Base-by-base conservation (phyloP, 208 protist genomes). In the Crithidia expoeki region DNA sequence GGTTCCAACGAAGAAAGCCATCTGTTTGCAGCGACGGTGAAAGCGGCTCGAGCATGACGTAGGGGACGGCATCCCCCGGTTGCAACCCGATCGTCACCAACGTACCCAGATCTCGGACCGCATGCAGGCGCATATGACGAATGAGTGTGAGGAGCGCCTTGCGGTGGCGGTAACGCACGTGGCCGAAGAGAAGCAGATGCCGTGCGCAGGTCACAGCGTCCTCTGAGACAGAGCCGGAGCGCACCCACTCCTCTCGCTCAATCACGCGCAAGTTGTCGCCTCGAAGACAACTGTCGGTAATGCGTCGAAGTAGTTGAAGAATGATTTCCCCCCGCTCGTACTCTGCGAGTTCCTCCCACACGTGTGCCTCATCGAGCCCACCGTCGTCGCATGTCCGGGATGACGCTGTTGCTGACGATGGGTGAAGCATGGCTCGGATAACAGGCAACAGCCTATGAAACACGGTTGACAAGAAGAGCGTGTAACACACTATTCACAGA, bases 251-350 rank as follows among this genome's bases (percentile, higher is more conserved):
- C 44, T 94, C 88, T 19, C 84, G 69, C 46, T 89, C 83, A 1
- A 81, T 49, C 4, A 95, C 65, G 23, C 65, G 65, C 38, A 95
- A 61, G 9, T 65, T 58, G 66, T 90, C 89, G 14, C 70, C 32
- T 23, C 55, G 56, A 67, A 94, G 88, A 33, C 89, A 82, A 27
- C 82, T 77, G 27, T 34, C 70, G 14, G 60, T 61, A 53, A 93
- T 79, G 52, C 81, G 58, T 19, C 78, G 78, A 34, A 88, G 76
- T 4, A 93, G 59, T 9, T 77, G 60, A 49, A 78, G 67, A 28
- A 91, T 79, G 32, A 75, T 76, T 73, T 93, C 90, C 6, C 53
- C 64, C 28, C 74, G 79, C 68, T 95, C 90, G 64, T 95, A 95
- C 23, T 93, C 82, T 3, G 86, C 74, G 59, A 95, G 79, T 3